Percentiles rank a stretch among this genome's conserved stretches.
phyloP scores from a whole-genome alignment of 345 rosid genomes.

The Eucalyptus marginata region DNA sequence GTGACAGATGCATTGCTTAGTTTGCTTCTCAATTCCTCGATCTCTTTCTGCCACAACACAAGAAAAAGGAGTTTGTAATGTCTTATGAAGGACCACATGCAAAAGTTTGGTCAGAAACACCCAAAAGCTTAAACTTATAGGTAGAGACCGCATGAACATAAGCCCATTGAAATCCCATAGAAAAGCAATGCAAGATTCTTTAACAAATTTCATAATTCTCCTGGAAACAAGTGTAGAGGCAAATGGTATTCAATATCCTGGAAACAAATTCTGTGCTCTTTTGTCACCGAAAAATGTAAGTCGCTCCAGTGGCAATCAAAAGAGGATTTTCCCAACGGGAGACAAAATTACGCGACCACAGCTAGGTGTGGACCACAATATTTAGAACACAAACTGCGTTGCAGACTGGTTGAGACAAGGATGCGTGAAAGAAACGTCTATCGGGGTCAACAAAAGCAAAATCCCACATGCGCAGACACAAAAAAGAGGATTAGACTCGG shows the following conservation, averaged over 20 bases:
- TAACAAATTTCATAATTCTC: neutral
- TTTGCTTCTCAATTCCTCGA: slow-evolving; percentile 47
- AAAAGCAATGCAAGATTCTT: neutral
- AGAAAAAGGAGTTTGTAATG: neutral
- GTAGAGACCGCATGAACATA: neutral
- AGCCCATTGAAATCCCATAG: neutral
- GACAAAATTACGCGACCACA: neutral
- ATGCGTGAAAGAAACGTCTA: neutral
- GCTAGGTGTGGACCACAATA: neutral
- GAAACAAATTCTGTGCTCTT: neutral
- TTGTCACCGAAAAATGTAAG: neutral
- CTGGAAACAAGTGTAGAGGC: neutral
- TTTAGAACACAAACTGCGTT: neutral
- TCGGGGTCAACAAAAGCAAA: neutral
- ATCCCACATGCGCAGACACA: neutral
- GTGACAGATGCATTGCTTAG: slow-evolving; percentile 22
- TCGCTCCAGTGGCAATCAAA: neutral
- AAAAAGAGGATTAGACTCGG: neutral
- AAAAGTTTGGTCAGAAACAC: neutral
- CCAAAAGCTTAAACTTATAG: neutral
- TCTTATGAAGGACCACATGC: neutral
- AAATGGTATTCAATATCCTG: neutral
- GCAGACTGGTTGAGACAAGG: neutral
- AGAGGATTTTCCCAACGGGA: neutral
- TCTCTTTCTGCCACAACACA: slow-evolving; percentile 40